These are phyloP conservation scores for Veloporphyrellus conicus DNA, from an alignment of 1,284 basidiomycete species.

Conservation along the genomic window DNA sequence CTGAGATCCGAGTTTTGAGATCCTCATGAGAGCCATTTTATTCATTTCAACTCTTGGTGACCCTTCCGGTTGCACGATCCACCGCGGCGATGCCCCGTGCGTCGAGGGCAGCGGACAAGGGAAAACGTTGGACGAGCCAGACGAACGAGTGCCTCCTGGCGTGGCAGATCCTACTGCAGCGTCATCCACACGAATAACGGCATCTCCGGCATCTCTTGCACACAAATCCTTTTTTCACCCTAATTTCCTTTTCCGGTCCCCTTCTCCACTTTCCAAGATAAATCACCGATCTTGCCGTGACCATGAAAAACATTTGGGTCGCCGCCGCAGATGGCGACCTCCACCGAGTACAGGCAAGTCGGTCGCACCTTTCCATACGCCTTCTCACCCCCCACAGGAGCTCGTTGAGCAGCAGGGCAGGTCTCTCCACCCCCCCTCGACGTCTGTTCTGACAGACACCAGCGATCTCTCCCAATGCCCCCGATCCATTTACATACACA, in stretches of 20 bases:
- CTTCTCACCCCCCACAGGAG: slow-evolving; percentile 36
- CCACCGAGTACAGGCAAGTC: slow-evolving; percentile 45
- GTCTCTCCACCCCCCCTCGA: slow-evolving; percentile 24
- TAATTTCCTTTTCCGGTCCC: slow-evolving; percentile 25
- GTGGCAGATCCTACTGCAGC: slow-evolving; percentile 8
- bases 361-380: slow-evolving; percentile 11
- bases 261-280: background rate
- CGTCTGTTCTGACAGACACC: slow-evolving; percentile 27
- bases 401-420: slow-evolving; percentile 56
- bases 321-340: slow-evolving; percentile 85
- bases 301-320: slow-evolving; percentile 79
- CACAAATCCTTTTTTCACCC: slow-evolving; percentile 4
- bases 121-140: background rate
- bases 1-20: slow-evolving; percentile 30
- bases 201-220: slow-evolving; percentile 8
- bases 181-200: slow-evolving; percentile 13
- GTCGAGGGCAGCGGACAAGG: background rate
- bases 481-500: slow-evolving; percentile 80
- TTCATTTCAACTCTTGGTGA: background rate
- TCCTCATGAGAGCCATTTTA: slow-evolving; percentile 8
- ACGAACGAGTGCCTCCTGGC: slow-evolving; percentile 2
- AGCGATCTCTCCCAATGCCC: slow-evolving; percentile 73
- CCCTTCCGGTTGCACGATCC: slow-evolving; percentile 4
- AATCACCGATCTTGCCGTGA: background rate
- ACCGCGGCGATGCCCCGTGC: slow-evolving; percentile 5